Evolutionary conservation across 805 yeast genomes (phyloP).

Genomic region (Schwanniomyces occidentalis): DNA sequence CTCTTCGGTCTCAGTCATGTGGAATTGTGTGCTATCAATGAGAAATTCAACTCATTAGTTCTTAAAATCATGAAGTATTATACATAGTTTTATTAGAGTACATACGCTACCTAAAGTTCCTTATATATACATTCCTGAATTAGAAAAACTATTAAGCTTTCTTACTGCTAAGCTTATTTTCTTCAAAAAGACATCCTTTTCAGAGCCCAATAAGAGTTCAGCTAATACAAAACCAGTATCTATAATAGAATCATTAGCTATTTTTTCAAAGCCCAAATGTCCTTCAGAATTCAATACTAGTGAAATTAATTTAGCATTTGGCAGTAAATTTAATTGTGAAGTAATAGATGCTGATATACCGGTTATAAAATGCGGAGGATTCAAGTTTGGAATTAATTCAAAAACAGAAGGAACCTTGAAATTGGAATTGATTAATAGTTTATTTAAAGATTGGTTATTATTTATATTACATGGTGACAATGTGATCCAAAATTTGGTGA

Average conservation of each 20-base stretch:
- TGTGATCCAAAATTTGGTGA: conserved; percentile 23
- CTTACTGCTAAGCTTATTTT: conserved; percentile 19
- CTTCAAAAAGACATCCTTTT: conserved; percentile 11
- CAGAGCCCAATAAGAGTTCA: conserved; percentile 7
- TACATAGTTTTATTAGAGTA: background rate
- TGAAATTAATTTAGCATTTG: conserved; percentile 9
- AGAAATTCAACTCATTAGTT: conserved; percentile 45
- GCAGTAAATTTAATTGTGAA: conserved; percentile 20
- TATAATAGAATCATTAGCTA: conserved; percentile 43
- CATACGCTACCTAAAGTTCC: too few species aligned
- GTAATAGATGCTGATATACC: conserved; percentile 53
- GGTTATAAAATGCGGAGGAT: conserved; percentile 63
- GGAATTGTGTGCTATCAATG: conserved; percentile 92
- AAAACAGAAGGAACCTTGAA: conserved; percentile 1
- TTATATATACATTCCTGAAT: conserved; percentile 31
- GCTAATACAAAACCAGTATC: conserved; percentile 27
- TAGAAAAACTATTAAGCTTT: conserved; percentile 23
- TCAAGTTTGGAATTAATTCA: conserved; percentile 28
- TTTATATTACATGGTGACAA: conserved; percentile 40
- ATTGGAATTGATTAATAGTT: conserved; percentile 16
- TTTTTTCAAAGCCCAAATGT: conserved; percentile 58
- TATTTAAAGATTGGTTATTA: conserved; percentile 27
- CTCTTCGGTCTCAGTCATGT: conserved; percentile 79
- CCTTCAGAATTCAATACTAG: conserved; percentile 59
- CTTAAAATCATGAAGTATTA: too few species aligned